A percentile compares a stretch with the other conserved stretches of the same genome.
phyloP scores from a whole-genome alignment of 2,329 filamentous ascomycete species.

The Thielaviopsis ethacetica region DNA sequence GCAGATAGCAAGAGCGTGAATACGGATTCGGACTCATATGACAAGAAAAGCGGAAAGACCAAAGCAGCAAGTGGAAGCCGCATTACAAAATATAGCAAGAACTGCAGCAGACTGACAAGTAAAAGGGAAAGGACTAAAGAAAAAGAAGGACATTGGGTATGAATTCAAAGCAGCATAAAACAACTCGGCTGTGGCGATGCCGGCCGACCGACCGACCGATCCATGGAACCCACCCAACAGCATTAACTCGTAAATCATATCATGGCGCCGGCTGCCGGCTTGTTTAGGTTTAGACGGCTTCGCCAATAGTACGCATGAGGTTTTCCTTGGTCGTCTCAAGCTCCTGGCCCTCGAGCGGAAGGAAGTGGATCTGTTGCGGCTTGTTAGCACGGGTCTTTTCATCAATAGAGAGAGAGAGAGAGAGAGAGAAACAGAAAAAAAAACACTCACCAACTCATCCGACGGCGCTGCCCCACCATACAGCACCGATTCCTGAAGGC shows the following conservation, averaged over 20 bases:
- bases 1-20: background rate
- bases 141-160: slow-evolving; percentile 4
- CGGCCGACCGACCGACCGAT: background rate
- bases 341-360: slow-evolving; percentile 43
- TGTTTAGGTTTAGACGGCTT: slow-evolving; percentile 15
- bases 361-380: slow-evolving; percentile 42
- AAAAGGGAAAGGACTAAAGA: slow-evolving; percentile 12
- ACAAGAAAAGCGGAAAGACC: background rate
- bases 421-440: slow-evolving; percentile 4
- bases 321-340: slow-evolving; percentile 42
- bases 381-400: slow-evolving; percentile 8
- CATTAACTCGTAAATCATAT: slow-evolving; percentile 7
- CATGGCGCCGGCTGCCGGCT: slow-evolving; percentile 12
- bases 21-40: background rate
- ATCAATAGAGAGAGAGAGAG: background rate
- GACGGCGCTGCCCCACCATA: slow-evolving; percentile 47
- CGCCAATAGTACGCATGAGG: slow-evolving; percentile 33
- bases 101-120: slow-evolving; percentile 6
- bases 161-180: background rate
- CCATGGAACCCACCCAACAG: background rate
- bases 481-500: slow-evolving; percentile 62
- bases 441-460: slow-evolving; percentile 63
- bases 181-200: background rate
- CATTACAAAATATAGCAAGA: background rate
- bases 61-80: slow-evolving; percentile 5